phyloP scores from a whole-genome alignment of 768 basidiomycete species.

The Plicaturopsis crispa region DNA sequence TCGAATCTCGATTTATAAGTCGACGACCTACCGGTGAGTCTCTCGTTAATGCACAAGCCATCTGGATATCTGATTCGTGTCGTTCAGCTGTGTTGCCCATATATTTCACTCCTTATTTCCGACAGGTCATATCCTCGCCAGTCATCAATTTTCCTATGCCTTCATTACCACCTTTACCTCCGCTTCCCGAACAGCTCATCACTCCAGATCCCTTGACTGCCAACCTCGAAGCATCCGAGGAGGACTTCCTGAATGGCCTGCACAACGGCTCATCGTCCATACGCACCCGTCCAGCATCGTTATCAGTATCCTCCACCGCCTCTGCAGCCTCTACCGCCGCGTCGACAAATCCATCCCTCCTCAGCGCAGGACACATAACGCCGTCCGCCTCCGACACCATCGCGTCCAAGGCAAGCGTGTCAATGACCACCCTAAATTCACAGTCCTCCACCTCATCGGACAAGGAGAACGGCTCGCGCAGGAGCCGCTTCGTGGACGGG shows the following conservation, averaged over 20 bases:
- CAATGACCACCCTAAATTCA: too few species aligned
- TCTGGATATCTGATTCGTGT: constrained; percentile 3
- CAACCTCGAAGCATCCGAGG: too few species aligned
- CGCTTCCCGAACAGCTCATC: constrained; percentile 30
- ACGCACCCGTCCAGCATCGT: constrained; percentile 29
- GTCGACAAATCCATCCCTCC: constrained; percentile 12
- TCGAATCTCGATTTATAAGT: constrained; percentile 67
- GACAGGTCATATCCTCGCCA: constrained; percentile 55
- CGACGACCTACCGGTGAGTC: constrained; percentile 55
- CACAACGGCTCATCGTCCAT: constrained; percentile 1
- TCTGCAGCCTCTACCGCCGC: constrained; percentile 25
- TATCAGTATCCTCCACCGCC: constrained; percentile 46
- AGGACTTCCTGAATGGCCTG: too few species aligned
- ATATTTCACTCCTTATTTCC: constrained; percentile 66
- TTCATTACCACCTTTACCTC: constrained; percentile 54
- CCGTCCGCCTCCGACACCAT: too few species aligned
- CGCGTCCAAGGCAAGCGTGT: too few species aligned
- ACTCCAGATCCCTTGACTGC: too few species aligned
- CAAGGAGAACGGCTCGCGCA: too few species aligned
- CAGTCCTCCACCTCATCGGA: too few species aligned
- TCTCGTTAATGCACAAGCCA: background rate
- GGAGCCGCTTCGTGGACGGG: too few species aligned
- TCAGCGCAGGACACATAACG: background rate
- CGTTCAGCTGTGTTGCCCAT: constrained; percentile 54
- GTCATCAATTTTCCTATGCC: constrained; percentile 63